Conservation (phyloP, 2,329 filamentous ascomycete species). For the Arthrinium phaeospermum region DNA sequence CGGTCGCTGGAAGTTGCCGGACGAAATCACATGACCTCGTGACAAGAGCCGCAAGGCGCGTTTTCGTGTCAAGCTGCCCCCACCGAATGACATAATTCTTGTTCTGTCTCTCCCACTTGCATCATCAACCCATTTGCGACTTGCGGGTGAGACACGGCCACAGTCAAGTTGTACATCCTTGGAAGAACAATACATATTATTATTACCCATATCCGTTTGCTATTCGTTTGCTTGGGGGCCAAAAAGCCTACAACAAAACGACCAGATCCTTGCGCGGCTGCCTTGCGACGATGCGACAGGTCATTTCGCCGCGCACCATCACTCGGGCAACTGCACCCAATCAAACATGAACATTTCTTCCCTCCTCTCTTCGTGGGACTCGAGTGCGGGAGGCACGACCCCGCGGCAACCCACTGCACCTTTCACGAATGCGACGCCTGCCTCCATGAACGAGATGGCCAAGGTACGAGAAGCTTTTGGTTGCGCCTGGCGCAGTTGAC, state of each 20-base stretch:
- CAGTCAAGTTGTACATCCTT: background rate
- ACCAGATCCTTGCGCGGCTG: background rate
- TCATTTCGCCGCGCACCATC: background rate
- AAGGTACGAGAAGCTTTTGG: background rate
- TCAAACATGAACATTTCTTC: background rate
- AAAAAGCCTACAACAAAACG: background rate
- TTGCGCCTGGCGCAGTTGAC: background rate
- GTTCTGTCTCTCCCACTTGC: background rate
- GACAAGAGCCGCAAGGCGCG: background rate
- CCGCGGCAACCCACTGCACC: background rate
- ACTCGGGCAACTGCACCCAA: background rate
- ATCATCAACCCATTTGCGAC: background rate
- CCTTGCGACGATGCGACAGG: slow-evolving; percentile 10
- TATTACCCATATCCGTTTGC: background rate
- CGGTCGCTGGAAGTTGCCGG: background rate
- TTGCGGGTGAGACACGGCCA: background rate
- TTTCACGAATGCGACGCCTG: background rate
- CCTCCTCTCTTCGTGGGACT: background rate
- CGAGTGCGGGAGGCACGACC: background rate
- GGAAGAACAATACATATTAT: background rate
- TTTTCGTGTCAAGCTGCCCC: background rate
- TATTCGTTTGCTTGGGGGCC: background rate
- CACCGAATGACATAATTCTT: background rate
- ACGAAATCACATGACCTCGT: background rate
- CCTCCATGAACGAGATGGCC: background rate